Evolutionary conservation across 2,329 filamentous ascomycete species (phyloP), one percentile per base, ranked within the genome.

Genomic region (Blastomyces emzantsi): DNA sequence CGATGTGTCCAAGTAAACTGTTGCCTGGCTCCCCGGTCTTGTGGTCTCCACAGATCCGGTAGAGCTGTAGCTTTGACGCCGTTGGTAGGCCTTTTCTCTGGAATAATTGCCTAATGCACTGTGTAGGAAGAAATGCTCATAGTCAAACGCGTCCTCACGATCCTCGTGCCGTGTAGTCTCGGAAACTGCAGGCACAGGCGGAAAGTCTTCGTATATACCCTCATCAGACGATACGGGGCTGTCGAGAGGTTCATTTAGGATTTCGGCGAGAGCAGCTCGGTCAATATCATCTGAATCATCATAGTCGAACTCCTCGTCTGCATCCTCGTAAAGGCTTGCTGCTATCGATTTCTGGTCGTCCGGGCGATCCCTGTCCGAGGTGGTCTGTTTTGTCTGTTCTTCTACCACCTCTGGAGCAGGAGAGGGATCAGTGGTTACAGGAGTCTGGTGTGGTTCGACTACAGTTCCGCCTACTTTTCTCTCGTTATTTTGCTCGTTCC

Each of bases 61-160:
- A 0, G 81, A 81, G 51, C 68, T 70, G 57, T 72, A 70, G 64
- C 75, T 78, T 19, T 66, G 52, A 8, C 72, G 71, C 3, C 72
- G 71, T 52, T 74, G 63, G 65, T 64, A 71, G 30, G 55, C 71
- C 51, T 65, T 64, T 43, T 66, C 62, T 33, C 70, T 71, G 9
- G 76, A 73, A 64, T 76, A 80, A 63, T 77, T 91, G 6, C 91
- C 92, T 83, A 97, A 87, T 13, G 92, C 91, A 68, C 90, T 96
- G 74, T 97, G 92, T 17, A 97, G 81, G 74, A 96, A 96, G 77
- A 97, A 97, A 73, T 96, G 88, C 74, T 96, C 90, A 67, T 97
- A 97, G 74, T 97, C 93, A 71, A 97, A 97, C 0, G 92, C 92
- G 74, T 97, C 93, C 68, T 92, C 87, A 25, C 93, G 89, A 74